Base-by-base conservation (phyloP, 2,329 filamentous ascomycete species). In the Nothomitra cinnamomea region DNA sequence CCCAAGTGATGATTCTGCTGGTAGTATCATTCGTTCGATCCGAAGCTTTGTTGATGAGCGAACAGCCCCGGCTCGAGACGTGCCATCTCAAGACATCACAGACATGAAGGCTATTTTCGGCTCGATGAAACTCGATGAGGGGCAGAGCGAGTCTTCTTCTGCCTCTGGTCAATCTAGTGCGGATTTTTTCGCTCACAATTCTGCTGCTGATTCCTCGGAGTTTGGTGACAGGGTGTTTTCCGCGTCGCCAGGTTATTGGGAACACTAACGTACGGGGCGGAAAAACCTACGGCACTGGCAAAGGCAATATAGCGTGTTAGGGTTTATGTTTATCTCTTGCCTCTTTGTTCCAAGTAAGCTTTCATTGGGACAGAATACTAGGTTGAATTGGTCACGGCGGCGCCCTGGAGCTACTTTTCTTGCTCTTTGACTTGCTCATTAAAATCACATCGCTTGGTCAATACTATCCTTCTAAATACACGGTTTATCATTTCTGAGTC, bases 11-110 rank as follows among this genome's bases (percentile, higher is more conserved):
- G 80, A 78, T 1, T 85, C 85, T 61, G 82, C 78, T 10, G 77
- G 78, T 0, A 32, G 28, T 10, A 78, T 94, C 42, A 74, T 95
- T 53, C 82, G 81, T 52, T 83, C 78, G 53, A 81, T 95, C 57
- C 83, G 89, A 19, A 77, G 79, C 42, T 89, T 95, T 67, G 86
- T 88, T 25, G 81, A 86, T 60, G 86, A 92, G 58, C 78, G 72
- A 19, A 77, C 40, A 52, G 21, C 59, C 15, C 58, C 68, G 40
- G 70, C 72, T 1, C 69, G 68, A 53, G 71, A 77, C 58, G 70
- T 71, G 5, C 80, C 21, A 25, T 47, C 45, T 35, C 13, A 86
- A 61, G 83, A 82, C 59, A 67, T 92, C 19, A 78, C 80, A 47
- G 83, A 90, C 60, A 80, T 92, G 66, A 82, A 80, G 58, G 79